phyloP scores from a whole-genome alignment of 331 rosid species.

The Quercus lobata region DNA sequence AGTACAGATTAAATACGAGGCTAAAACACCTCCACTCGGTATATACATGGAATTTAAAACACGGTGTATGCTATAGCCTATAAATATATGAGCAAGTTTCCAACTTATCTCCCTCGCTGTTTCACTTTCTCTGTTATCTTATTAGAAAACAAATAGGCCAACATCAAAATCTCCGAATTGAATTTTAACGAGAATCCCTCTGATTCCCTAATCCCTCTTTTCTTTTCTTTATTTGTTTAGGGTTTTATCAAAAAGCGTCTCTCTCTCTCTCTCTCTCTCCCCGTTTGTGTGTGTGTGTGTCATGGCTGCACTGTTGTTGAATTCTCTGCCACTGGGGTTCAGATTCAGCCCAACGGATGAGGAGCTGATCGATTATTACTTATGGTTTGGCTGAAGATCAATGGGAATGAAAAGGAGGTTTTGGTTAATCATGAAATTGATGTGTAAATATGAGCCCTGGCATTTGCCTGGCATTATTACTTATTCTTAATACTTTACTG shows the following conservation, averaged over 20 bases:
- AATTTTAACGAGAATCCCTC: constrained; percentile 7
- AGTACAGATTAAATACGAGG: too few species aligned
- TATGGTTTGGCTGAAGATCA: constrained; percentile 36
- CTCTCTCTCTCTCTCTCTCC: not conserved
- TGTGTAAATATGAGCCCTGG: constrained; percentile 94
- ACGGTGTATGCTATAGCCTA: too few species aligned
- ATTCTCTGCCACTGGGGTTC: constrained; percentile 74
- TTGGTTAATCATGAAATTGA: constrained; percentile 83
- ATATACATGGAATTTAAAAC: too few species aligned
- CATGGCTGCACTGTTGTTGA: constrained; percentile 37
- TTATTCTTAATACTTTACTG: not conserved
- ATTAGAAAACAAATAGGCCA: not conserved
- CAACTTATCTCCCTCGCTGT: not conserved
- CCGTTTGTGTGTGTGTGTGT: constrained; percentile 4
- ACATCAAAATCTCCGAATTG: not conserved
- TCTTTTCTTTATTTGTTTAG: constrained; percentile 13
- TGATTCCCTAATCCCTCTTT: not conserved
- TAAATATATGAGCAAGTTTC: too few species aligned
- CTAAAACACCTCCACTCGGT: too few species aligned
- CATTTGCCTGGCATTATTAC: constrained; percentile 68
- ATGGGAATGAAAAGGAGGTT: constrained; percentile 58
- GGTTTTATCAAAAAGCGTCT: not conserved
- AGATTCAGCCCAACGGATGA: constrained; percentile 86
- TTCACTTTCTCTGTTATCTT: not conserved
- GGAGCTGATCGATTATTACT: constrained; percentile 70